Evolutionary conservation across 352 stramenopile species (phyloP).

Genomic region (Pythium graminicola): DNA sequence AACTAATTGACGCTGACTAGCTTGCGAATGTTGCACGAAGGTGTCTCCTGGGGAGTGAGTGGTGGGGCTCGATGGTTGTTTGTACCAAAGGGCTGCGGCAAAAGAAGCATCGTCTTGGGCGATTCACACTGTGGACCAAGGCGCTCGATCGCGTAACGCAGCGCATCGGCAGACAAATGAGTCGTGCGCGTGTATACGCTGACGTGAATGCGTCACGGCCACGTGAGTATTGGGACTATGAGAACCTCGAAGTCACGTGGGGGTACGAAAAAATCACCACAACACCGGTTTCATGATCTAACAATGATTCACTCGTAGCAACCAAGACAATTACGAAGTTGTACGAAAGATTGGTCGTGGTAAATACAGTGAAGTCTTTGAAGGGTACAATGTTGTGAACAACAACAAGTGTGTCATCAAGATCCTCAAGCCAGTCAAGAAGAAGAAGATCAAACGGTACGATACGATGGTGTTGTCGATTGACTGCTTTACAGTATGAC

Average conservation of each 20-base stretch:
- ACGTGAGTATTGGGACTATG: slow-evolving; percentile 99
- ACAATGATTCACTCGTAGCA: no score
- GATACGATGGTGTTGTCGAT: slow-evolving; percentile 2
- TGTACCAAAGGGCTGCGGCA: not conserved
- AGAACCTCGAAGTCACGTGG: slow-evolving; percentile 97
- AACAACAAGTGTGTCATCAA: slow-evolving; percentile 99
- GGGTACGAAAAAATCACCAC: no score
- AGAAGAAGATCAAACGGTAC: slow-evolving; percentile 99
- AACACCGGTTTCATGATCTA: no score
- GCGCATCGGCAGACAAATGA: slow-evolving; percentile 31
- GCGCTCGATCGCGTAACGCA: not conserved
- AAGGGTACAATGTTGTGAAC: slow-evolving; percentile 96
- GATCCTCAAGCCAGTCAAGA: slow-evolving; percentile 99
- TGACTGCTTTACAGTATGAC: not conserved
- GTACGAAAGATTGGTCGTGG: slow-evolving; percentile 98
- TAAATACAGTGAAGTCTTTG: slow-evolving; percentile 99
- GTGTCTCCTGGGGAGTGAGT: slow-evolving; percentile 6
- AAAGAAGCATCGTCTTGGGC: not conserved
- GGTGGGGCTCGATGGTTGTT: not conserved
- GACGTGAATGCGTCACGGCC: slow-evolving; percentile 95
- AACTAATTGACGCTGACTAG: not conserved
- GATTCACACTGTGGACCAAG: slow-evolving; percentile 6
- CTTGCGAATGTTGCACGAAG: slow-evolving; percentile 12
- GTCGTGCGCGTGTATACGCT: slow-evolving; percentile 85
- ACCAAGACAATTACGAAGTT: slow-evolving; percentile 99